These are phyloP conservation scores for Saccharomycopsis hybrid DNA, from an alignment of 1,139 yeast genomes.

Conservation along the genomic window DNA sequence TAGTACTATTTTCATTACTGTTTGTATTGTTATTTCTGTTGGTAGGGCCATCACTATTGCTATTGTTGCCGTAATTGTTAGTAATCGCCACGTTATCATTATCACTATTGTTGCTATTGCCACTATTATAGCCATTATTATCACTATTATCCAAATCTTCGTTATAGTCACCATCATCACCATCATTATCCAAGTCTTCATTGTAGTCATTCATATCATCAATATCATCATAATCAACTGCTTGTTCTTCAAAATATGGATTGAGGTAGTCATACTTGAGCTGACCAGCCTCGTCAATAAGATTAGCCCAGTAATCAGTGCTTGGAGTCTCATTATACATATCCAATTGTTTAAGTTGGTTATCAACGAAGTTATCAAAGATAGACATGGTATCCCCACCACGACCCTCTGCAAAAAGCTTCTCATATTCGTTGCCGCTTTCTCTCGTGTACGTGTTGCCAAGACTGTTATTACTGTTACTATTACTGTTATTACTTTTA, in stretches of 20 bases:
- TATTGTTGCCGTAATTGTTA: no score
- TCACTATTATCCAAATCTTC: neutral
- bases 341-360: constrained; percentile 5
- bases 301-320: constrained; percentile 11
- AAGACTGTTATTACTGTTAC: neutral
- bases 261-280: constrained; percentile 17
- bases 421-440: neutral
- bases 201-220: constrained; percentile 4
- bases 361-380: constrained; percentile 2
- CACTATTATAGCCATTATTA: neutral
- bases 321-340: constrained; percentile 1
- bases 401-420: neutral
- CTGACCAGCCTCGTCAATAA: constrained; percentile 20
- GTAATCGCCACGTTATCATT: neutral
- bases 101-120: neutral
- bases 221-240: neutral
- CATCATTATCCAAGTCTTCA: no score
- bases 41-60: no score
- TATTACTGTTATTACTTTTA: neutral
- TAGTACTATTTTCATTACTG: no score
- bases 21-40: no score
- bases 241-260: constrained; percentile 11
- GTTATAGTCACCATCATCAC: no score
- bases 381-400: neutral
- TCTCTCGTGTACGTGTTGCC: neutral